phyloP scores from a whole-genome alignment of 148 eudicot species.

The Polygonum maritimum region DNA sequence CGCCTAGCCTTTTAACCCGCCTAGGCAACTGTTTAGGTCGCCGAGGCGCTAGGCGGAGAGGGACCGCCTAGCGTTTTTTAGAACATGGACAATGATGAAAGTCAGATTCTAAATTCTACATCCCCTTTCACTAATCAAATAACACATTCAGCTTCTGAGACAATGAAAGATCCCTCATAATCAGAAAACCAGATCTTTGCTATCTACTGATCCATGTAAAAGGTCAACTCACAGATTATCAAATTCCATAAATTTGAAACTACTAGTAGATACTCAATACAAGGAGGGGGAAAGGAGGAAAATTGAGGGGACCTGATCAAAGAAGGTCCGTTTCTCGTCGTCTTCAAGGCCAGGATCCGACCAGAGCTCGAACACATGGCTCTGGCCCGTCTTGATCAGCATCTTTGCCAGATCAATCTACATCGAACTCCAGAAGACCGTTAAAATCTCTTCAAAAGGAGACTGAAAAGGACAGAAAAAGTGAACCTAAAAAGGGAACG shows the following conservation, averaged over 20 bases:
- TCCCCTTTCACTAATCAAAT: neutral
- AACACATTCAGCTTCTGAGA: neutral
- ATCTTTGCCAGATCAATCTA: constrained; percentile 68
- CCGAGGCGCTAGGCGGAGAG: no score
- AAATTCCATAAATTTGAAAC: neutral
- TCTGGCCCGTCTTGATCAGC: constrained; percentile 63
- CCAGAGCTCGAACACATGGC: constrained; percentile 73
- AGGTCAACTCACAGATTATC: neutral
- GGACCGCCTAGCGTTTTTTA: no score
- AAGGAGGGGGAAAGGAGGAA: neutral
- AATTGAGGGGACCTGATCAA: constrained; percentile 53
- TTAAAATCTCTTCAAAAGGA: neutral
- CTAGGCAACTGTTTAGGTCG: no score
- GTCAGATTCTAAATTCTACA: neutral
- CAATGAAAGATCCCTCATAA: neutral
- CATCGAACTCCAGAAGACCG: neutral
- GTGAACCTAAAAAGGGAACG: neutral
- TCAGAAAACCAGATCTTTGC: neutral
- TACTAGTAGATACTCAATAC: neutral
- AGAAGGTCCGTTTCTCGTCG: constrained; percentile 55
- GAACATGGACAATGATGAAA: neutral
- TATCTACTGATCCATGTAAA: neutral
- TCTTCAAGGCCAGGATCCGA: constrained; percentile 69
- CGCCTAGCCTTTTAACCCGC: no score
- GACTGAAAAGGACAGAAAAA: neutral